Evolutionary conservation across 805 yeast genomes (phyloP).

Genomic region (Suhomyces emberorum): DNA sequence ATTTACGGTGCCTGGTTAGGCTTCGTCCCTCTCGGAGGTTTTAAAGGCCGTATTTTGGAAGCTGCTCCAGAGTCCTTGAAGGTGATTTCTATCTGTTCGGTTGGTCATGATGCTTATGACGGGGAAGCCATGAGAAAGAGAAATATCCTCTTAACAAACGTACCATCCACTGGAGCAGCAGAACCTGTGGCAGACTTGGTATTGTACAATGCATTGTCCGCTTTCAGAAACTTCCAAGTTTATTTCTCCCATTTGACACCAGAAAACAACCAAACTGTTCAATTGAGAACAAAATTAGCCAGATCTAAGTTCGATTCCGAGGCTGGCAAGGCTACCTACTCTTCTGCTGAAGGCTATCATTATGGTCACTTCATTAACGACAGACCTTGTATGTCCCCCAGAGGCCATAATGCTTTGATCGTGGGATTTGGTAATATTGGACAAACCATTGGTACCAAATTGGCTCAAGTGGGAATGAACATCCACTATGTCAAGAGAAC

Average conservation of each 20-base stretch:
- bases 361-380: conserved; percentile 49
- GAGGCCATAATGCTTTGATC: conserved; percentile 55
- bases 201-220: conserved; percentile 52
- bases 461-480: conserved; percentile 60
- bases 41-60: conserved; percentile 40
- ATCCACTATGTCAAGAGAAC: conserved; percentile 60
- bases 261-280: conserved; percentile 40
- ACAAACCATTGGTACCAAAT: conserved; percentile 53
- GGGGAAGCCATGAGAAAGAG: conserved; percentile 34
- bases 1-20: conserved; percentile 63
- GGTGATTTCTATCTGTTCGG: conserved; percentile 52
- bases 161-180: conserved; percentile 53
- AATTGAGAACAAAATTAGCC: conserved; percentile 38
- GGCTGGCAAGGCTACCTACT: conserved; percentile 19
- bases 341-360: conserved; percentile 21
- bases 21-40: conserved; percentile 50
- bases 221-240: conserved; percentile 54
- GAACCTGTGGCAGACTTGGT: conserved; percentile 75
- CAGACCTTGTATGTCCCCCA: conserved; percentile 46
- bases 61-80: conserved; percentile 45
- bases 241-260: conserved; percentile 42
- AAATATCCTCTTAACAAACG: conserved; percentile 57
- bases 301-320: conserved; percentile 32
- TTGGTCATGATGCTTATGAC: conserved; percentile 55
- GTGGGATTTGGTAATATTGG: conserved; percentile 81